Evolutionary conservation across 2,329 filamentous ascomycete species (phyloP).

Genomic region (Arthrinium phaeospermum): DNA sequence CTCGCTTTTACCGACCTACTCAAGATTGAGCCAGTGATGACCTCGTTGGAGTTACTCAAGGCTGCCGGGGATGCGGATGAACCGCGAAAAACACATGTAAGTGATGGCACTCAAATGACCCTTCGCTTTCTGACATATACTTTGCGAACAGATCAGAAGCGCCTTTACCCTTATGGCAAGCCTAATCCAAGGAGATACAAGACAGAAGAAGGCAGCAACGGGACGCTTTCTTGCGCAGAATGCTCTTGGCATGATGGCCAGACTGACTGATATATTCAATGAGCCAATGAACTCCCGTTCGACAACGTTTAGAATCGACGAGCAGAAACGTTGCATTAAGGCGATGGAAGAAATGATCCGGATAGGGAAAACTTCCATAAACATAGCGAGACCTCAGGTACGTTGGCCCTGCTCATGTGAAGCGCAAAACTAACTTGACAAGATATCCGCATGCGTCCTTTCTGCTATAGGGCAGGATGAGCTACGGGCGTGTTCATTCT

Average conservation of each 20-base stretch:
- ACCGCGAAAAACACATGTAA: slow-evolving; percentile 62
- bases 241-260: slow-evolving; percentile 84
- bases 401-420: slow-evolving; percentile 32
- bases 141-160: slow-evolving; percentile 47
- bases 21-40: slow-evolving; percentile 74
- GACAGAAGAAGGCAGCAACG: slow-evolving; percentile 62
- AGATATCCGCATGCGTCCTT: slow-evolving; percentile 92
- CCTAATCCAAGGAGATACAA: slow-evolving; percentile 46
- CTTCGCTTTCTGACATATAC: background rate
- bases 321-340: slow-evolving; percentile 78
- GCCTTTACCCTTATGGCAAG: slow-evolving; percentile 54
- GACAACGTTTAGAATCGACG: slow-evolving; percentile 60
- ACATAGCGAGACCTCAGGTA: slow-evolving; percentile 84
- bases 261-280: slow-evolving; percentile 80
- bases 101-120: slow-evolving; percentile 32
- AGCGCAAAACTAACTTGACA: slow-evolving; percentile 32
- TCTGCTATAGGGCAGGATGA: slow-evolving; percentile 78
- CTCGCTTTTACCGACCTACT: slow-evolving; percentile 72
- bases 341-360: slow-evolving; percentile 89
- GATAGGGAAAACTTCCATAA: slow-evolving; percentile 74
- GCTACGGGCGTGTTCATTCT: slow-evolving; percentile 80
- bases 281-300: slow-evolving; percentile 53
- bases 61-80: slow-evolving; percentile 72
- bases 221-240: slow-evolving; percentile 81
- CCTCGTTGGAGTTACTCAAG: slow-evolving; percentile 83